These are phyloP conservation scores for Claviceps pazoutovae DNA, from an alignment of 2,329 filamentous ascomycete genomes.

Conservation along the genomic window DNA sequence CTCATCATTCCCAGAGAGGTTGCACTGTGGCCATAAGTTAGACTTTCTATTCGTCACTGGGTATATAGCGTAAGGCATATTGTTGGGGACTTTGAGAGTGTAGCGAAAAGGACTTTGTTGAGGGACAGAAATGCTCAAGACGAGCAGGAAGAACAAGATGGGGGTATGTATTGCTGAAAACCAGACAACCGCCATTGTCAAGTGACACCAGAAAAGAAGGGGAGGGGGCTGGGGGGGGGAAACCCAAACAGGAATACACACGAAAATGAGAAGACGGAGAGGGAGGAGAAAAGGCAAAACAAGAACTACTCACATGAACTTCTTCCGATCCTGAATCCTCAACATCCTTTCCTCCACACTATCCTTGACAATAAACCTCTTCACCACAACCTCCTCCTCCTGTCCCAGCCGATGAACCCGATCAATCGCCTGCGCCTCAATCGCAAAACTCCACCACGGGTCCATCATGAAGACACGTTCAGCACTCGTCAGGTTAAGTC, in stretches of 20 bases:
- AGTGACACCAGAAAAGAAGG: too few species aligned
- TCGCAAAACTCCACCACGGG: conserved; percentile 96
- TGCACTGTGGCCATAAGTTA: conserved; percentile 44
- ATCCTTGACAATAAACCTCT: conserved; percentile 74
- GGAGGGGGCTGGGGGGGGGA: too few species aligned
- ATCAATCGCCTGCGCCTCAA: conserved; percentile 95
- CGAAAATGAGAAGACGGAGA: neutral
- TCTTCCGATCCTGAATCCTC: conserved; percentile 86
- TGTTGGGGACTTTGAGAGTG: too few species aligned
- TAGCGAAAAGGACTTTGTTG: neutral
- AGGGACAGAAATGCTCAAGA: neutral
- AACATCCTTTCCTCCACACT: conserved; percentile 96
- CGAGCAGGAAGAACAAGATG: neutral
- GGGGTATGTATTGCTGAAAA: neutral
- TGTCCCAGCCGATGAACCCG: conserved; percentile 96
- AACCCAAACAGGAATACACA: too few species aligned
- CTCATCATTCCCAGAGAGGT: conserved; percentile 87
- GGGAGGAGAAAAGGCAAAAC: neutral
- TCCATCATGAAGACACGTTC: conserved; percentile 98
- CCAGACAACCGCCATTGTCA: too few species aligned
- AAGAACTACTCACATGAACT: conserved; percentile 61
- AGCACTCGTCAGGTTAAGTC: conserved; percentile 80
- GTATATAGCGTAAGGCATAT: too few species aligned
- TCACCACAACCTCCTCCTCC: conserved; percentile 69
- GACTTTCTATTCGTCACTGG: neutral